A percentile compares a stretch with the other conserved stretches of the same genome.
These are phyloP conservation scores for Candolleomyces aberdarensis DNA, from an alignment of 768 basidiomycete species.

Conservation along the genomic window DNA sequence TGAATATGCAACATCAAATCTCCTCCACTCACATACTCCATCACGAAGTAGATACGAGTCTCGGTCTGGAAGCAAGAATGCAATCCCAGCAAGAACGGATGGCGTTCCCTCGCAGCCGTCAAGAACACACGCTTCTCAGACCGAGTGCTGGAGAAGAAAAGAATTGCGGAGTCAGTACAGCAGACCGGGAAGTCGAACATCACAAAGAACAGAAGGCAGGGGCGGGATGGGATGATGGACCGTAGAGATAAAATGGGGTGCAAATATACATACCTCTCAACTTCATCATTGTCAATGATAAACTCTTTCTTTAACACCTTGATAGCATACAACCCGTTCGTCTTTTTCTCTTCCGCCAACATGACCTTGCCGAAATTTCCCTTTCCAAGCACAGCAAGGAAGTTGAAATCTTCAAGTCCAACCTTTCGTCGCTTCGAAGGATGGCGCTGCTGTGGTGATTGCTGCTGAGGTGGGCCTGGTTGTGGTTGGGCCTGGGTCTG, in stretches of 20 bases:
- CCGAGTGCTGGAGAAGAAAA: slow-evolving; percentile 64
- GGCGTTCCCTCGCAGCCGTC: slow-evolving; percentile 93
- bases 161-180: not conserved
- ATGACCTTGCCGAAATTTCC: slow-evolving; percentile 99
- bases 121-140: slow-evolving; percentile 99
- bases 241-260: too few relatives aligned
- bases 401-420: slow-evolving; percentile 98
- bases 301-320: slow-evolving; percentile 99
- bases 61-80: slow-evolving; percentile 99
- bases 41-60: slow-evolving; percentile 98
- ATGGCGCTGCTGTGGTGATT: slow-evolving; percentile 37
- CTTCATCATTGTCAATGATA: slow-evolving; percentile 99
- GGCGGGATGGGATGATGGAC: too few relatives aligned
- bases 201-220: too few relatives aligned
- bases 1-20: slow-evolving; percentile 99
- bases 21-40: slow-evolving; percentile 99
- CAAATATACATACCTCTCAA: slow-evolving; percentile 73
- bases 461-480: slow-evolving; percentile 16
- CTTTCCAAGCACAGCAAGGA: slow-evolving; percentile 96
- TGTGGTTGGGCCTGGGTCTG: slow-evolving; percentile 10
- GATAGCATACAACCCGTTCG: slow-evolving; percentile 90
- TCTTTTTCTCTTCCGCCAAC: slow-evolving; percentile 97
- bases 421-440: slow-evolving; percentile 74
- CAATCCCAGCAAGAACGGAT: slow-evolving; percentile 94
- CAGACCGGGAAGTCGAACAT: too few relatives aligned